Conservation (phyloP, 371 early-diverging fungal species). For the Rhizopus delemar region DNA sequence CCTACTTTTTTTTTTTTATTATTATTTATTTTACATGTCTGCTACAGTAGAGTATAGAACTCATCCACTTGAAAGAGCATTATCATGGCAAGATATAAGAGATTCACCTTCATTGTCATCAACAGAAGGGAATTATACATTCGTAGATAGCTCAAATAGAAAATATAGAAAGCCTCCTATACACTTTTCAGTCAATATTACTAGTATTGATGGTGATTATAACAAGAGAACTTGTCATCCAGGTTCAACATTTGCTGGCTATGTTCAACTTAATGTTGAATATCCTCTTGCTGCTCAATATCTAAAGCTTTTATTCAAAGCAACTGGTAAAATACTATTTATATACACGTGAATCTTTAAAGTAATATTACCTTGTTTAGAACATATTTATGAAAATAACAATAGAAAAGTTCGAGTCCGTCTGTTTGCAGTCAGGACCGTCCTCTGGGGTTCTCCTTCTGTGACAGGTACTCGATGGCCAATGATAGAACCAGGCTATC, state of each 20-base stretch:
- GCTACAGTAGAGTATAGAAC: neutral
- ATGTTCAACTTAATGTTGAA: conserved; percentile 25
- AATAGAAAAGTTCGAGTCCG: conserved; percentile 30
- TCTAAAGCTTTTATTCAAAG: conserved; percentile 40
- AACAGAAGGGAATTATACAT: conserved; percentile 7
- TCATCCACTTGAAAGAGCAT: conserved; percentile 7
- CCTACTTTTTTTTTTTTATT: too few relatives aligned
- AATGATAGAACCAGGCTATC: conserved; percentile 33
- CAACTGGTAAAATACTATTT: conserved; percentile 27
- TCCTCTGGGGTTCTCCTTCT: conserved; percentile 30
- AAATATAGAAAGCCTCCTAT: conserved; percentile 25
- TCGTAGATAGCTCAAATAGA: conserved; percentile 15
- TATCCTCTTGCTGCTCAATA: conserved; percentile 37
- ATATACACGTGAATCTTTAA: neutral
- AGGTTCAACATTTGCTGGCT: conserved; percentile 39
- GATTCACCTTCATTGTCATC: neutral
- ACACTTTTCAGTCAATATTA: conserved; percentile 16
- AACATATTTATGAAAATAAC: conserved; percentile 29
- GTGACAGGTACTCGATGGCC: conserved; percentile 21
- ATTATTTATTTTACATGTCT: neutral
- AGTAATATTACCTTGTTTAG: conserved; percentile 14
- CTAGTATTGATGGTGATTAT: conserved; percentile 16
- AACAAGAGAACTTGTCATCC: conserved; percentile 28
- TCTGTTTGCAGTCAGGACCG: conserved; percentile 34
- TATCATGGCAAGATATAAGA: conserved; percentile 18